Evolutionary conservation across 2,329 filamentous ascomycete genomes (phyloP).

Genomic region (Trichophyton mentagrophytes): DNA sequence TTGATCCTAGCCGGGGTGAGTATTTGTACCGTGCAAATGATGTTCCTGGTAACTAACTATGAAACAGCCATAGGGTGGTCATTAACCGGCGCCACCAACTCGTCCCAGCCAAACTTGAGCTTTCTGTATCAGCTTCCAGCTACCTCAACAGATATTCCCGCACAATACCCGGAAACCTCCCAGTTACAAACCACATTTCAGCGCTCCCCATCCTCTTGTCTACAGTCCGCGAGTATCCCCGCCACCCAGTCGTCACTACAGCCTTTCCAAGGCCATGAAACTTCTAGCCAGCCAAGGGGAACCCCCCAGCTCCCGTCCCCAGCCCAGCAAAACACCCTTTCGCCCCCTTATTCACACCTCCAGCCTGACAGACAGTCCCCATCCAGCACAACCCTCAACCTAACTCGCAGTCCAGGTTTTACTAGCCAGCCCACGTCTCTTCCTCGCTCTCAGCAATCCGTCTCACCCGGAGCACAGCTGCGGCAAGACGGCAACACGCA

Average conservation of each 20-base stretch:
- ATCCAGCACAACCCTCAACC: slow-evolving; percentile 36
- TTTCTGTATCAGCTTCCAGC: slow-evolving; percentile 58
- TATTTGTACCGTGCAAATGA: slow-evolving; percentile 23
- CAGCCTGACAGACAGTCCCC: slow-evolving; percentile 74
- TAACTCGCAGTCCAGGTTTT: background rate
- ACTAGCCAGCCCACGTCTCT: background rate
- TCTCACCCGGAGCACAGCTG: background rate
- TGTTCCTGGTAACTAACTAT: slow-evolving; percentile 26
- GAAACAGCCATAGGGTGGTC: slow-evolving; percentile 64
- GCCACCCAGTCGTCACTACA: background rate
- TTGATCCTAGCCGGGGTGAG: slow-evolving; percentile 4
- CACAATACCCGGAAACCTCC: slow-evolving; percentile 6
- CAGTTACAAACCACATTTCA: background rate
- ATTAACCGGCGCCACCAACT: slow-evolving; percentile 76
- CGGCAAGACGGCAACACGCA: background rate
- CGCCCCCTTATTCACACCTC: slow-evolving; percentile 76
- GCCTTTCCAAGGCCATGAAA: background rate
- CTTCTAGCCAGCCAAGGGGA: slow-evolving; percentile 25
- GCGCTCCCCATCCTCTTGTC: background rate
- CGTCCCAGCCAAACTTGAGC: slow-evolving; percentile 69
- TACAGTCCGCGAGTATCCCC: background rate
- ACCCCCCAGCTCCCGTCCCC: slow-evolving; percentile 26
- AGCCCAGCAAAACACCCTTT: slow-evolving; percentile 56
- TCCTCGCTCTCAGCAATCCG: background rate
- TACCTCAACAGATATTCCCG: slow-evolving; percentile 14